phyloP scores from a whole-genome alignment of 129 eudicot species.

The Saposhnikovia divaricata region DNA sequence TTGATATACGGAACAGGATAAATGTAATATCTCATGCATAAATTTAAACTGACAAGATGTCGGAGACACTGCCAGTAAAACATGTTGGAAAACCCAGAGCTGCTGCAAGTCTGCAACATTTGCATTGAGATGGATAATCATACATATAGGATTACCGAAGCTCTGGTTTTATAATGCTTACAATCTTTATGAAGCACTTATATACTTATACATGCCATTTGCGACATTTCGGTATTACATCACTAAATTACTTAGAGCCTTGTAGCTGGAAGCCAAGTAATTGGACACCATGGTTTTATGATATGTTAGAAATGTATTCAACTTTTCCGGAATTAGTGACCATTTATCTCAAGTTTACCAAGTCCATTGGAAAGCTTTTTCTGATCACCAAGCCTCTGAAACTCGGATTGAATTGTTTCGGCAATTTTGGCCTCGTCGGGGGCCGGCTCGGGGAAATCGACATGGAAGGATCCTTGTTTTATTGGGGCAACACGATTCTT shows the following conservation, averaged over 20 bases:
- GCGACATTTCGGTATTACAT: neutral
- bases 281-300: neutral
- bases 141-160: neutral
- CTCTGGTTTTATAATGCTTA: neutral
- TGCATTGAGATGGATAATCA: neutral
- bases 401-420: slow-evolving; percentile 63
- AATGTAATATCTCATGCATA: neutral
- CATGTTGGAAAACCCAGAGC: neutral
- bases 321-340: slow-evolving; percentile 9
- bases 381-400: slow-evolving; percentile 52
- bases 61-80: neutral
- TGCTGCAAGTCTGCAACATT: slow-evolving; percentile 1
- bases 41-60: neutral
- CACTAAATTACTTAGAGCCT: slow-evolving; percentile 5
- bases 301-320: slow-evolving; percentile 3
- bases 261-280: slow-evolving; percentile 4
- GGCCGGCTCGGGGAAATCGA: slow-evolving; percentile 71
- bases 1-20: neutral
- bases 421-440: slow-evolving; percentile 56
- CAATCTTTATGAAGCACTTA: neutral
- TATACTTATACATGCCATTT: slow-evolving; percentile 5
- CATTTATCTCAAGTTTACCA: slow-evolving; percentile 25
- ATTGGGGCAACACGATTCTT: slow-evolving; percentile 31
- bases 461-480: slow-evolving; percentile 78
- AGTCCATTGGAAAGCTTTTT: slow-evolving; percentile 38